phyloP scores from a whole-genome alignment of 768 basidiomycete genomes.

The Lentinula guzmanii region DNA sequence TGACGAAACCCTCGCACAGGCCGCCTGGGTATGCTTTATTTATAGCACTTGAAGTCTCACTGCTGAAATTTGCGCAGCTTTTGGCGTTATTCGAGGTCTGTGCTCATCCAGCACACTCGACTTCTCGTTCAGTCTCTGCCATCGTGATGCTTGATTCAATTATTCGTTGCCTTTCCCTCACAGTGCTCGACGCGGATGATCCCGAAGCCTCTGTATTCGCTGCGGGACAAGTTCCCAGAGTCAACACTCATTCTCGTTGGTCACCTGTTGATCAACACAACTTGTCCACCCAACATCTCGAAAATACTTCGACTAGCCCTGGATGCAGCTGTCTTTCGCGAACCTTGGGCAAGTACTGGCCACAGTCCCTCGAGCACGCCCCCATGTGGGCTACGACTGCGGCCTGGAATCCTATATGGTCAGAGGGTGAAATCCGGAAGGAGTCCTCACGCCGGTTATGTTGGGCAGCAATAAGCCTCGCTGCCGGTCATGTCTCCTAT shows the following conservation, averaged over 20 bases:
- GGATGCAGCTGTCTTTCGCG: constrained; percentile 44
- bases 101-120: constrained; percentile 56
- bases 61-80: constrained; percentile 31
- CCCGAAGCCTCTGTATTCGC: constrained; percentile 44
- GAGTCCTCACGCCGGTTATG: constrained; percentile 69
- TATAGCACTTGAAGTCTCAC: not conserved
- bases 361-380: constrained; percentile 42
- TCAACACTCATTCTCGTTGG: constrained; percentile 15
- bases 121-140: constrained; percentile 47
- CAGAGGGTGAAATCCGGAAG: constrained; percentile 59
- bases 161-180: constrained; percentile 55
- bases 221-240: constrained; percentile 43
- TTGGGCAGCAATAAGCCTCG: constrained; percentile 64
- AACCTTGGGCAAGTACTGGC: constrained; percentile 48
- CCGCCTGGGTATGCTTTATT: constrained; percentile 58
- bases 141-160: constrained; percentile 62
- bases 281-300: not conserved
- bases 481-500: constrained; percentile 61
- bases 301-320: constrained; percentile 11
- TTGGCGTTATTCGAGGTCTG: constrained; percentile 69
- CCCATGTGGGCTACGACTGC: constrained; percentile 63
- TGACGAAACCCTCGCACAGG: constrained; percentile 68
- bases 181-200: constrained; percentile 53
- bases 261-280: not conserved
- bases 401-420: constrained; percentile 54